Conservation (phyloP, 2,329 filamentous ascomycete species). For the Ophiostoma sp. region DNA sequence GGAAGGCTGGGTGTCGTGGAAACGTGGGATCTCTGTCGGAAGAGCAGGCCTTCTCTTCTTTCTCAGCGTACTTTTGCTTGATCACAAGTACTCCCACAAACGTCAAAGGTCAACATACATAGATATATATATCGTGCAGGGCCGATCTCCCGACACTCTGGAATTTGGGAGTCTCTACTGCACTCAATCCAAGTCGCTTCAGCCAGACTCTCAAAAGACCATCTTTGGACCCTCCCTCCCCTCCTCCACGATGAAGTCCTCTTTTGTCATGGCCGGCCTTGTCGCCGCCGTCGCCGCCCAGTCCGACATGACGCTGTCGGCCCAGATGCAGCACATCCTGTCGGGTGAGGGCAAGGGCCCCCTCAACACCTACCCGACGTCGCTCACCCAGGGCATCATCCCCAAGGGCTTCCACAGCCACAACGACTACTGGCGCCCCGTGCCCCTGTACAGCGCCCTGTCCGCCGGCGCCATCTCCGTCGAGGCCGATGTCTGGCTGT, state of each 20-base stretch:
- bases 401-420: conserved; percentile 16
- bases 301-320: conserved; percentile 2
- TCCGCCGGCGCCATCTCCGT: conserved; percentile 12
- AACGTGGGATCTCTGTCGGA: background rate
- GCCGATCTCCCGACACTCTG: conserved; percentile 5
- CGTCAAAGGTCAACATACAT: background rate
- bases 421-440: conserved; percentile 17
- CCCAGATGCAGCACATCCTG: conserved; percentile 14
- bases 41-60: background rate
- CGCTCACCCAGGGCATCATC: conserved; percentile 15
- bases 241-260: background rate
- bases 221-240: background rate
- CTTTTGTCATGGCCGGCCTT: background rate
- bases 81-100: background rate
- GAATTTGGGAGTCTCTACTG: background rate
- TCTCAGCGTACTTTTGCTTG: background rate
- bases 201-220: background rate
- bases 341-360: background rate
- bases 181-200: background rate
- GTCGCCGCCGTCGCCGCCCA: conserved; percentile 10
- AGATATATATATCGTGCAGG: conserved; percentile 1
- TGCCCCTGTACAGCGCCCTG: conserved; percentile 16
- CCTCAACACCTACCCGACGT: conserved; percentile 11
- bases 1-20: background rate
- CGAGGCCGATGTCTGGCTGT: conserved; percentile 17